These are phyloP conservation scores for Mortierella sp. DNA, from an alignment of 371 early-diverging fungal genomes.

Conservation along the genomic window DNA sequence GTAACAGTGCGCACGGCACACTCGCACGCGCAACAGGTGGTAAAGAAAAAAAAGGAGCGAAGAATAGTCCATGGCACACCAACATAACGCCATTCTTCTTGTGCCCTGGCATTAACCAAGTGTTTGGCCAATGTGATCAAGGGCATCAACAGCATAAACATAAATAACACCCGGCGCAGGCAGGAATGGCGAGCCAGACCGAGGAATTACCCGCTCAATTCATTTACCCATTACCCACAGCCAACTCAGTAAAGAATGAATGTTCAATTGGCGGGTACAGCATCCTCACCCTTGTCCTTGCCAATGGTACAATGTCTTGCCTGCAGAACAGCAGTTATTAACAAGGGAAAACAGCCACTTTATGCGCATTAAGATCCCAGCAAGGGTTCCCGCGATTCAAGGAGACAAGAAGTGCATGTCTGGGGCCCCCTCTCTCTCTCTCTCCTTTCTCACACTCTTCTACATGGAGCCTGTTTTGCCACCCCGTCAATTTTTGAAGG, in stretches of 20 bases:
- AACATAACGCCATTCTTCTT: not conserved
- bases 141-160: not conserved
- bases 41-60: not conserved
- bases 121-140: conserved; percentile 3
- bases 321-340: not conserved
- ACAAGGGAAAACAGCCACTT: not conserved
- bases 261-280: not conserved
- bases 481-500: not conserved
- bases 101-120: not conserved
- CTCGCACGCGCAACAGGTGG: not conserved
- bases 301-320: too few species aligned
- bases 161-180: not conserved
- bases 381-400: not conserved
- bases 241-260: not conserved
- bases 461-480: not conserved
- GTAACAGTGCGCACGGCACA: conserved; percentile 1
- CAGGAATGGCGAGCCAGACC: not conserved
- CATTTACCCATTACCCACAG: not conserved
- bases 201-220: not conserved
- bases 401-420: not conserved
- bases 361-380: not conserved
- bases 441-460: not conserved
- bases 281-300: too few species aligned
- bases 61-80: not conserved
- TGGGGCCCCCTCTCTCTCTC: not conserved